Evolutionary conservation across 805 yeast genomes (phyloP), one percentile per base, ranked within the genome.

Genomic region (Wickerhamiella galacta): DNA sequence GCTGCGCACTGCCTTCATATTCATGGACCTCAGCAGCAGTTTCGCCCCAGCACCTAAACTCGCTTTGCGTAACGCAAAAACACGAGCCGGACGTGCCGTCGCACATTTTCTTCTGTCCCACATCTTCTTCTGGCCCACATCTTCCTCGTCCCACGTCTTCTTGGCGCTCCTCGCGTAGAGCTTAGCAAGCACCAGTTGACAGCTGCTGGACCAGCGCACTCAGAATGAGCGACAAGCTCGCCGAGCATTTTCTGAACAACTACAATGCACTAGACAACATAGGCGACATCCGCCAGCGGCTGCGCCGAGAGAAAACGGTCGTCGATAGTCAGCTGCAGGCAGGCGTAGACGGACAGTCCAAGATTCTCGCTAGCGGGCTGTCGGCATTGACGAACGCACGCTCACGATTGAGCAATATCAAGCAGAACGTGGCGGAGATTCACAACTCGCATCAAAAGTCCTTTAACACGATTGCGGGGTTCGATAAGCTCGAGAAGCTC

Each of bases 251-350:
- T 14, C 30, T 43, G 26, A 41, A 33, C 16, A 40, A 38, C 17
- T 38, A 39, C 16, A 37, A 42, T 25, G 53, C 57, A 26, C 49
- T 60, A 12, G 53, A 54, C 14, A 54, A 51, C 38, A 46, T 58
- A 18, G 40, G 50, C 6, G 46, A 44, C 4, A 41, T 54, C 25
- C 54, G 54, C 25, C 50, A 47, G 34, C 50, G 51, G 30, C 45
- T 60, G 16, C 43, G 37, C 25, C 52, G 60, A 41, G 94, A 87
- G 47, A 80, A 79, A 50, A 64, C 75, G 0, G 65, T 77, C 3
- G 60, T 82, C 9, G 94, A 81, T 44, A 61, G 75, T 30, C 87
- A 82, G 48, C 59, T 87, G 41, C 71, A 69, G 45, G 56, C 76
- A 25, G 77, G 75, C 32, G 69, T 81, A n/a, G 71, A 68, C 47